Evolutionary conservation across 257 asterid species (phyloP), one percentile per base, ranked within the genome.

Genomic region (Plectranthus barbatus): DNA sequence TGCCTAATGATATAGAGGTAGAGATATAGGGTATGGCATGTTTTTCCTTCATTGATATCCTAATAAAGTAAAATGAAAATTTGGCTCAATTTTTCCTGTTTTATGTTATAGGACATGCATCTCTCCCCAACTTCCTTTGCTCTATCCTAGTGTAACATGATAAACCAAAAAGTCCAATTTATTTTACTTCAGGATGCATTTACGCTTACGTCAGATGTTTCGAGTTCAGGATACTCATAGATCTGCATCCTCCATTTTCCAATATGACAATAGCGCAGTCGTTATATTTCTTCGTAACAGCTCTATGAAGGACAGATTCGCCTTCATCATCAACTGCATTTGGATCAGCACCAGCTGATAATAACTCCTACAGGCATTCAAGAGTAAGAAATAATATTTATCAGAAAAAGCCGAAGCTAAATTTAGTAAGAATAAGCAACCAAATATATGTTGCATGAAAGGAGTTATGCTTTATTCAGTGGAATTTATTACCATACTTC

Each of bases 261-360:
- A 93, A 79, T 69, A 93, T 82, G 73, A 82, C 85, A 72, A 89
- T 71, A 14, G 97, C 95, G 76, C 99, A 93, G 70, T 90, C 99
- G 0, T 91, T 85, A 72, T 76, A 90, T 78, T 90, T 93, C 84
- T 93, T 93, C 46, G 95, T 66, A 85, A 93, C 90, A 53, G 99
- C 97, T 82, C 97, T 84, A 74, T 93, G 99, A 74, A 93, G 97
- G 60, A 89, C 97, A 61, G 99, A 92, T 80, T 92, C 99, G 50
- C 97, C 96, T 72, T 92, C 99, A 67, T 92, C 97, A 63, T 92
- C 99, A 56, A 92, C 88, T 63, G 99, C 88, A 82, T 92, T 92
- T 70, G 99, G 95, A 85, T 92, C 95, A 68, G 99, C 96, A 66
- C 97, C 99, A 53, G 96, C 96, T 79, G 83, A 71, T 63, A 92